These are phyloP conservation scores for Globisporangium sylvaticum DNA, from an alignment of 352 stramenopile genomes.

Conservation along the genomic window DNA sequence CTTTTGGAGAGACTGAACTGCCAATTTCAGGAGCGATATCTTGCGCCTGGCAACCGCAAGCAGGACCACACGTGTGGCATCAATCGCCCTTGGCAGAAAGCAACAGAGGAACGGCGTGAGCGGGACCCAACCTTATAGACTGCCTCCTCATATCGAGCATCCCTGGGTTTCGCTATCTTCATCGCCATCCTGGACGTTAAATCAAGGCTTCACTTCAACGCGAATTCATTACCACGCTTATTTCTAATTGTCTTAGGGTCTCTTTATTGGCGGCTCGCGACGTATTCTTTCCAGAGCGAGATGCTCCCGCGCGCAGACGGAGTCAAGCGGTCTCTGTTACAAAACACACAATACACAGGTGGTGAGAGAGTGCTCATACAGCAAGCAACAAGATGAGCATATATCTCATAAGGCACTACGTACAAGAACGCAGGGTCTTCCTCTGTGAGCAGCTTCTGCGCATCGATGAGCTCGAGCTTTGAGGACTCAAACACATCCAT, in stretches of 20 bases:
- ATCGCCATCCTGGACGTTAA: too few relatives aligned
- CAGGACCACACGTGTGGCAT: too few relatives aligned
- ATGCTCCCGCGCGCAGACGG: conserved; percentile 46
- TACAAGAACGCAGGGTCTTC: conserved; percentile 26
- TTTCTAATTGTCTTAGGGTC: background rate
- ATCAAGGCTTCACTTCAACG: too few relatives aligned
- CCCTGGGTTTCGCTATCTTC: too few relatives aligned
- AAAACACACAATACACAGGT: background rate
- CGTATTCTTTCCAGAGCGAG: conserved; percentile 39
- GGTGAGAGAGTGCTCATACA: background rate
- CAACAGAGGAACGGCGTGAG: too few relatives aligned
- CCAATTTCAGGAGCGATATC: too few relatives aligned
- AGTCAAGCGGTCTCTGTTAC: conserved; percentile 30
- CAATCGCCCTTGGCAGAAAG: too few relatives aligned
- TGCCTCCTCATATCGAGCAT: too few relatives aligned
- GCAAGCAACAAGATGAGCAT: background rate
- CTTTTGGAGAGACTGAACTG: too few relatives aligned
- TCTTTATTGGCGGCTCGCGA: conserved; percentile 13
- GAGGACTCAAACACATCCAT: conserved; percentile 59
- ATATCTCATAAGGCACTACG: conserved; percentile 2
- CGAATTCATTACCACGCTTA: background rate
- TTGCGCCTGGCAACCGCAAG: too few relatives aligned
- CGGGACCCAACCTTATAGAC: too few relatives aligned
- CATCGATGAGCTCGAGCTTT: conserved; percentile 41
- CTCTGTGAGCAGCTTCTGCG: conserved; percentile 24